Percentiles rank a stretch among this genome's conserved stretches.
These are phyloP conservation scores for Xylaria cubensis DNA, from an alignment of 495 filamentous ascomycete species.

Conservation along the genomic window DNA sequence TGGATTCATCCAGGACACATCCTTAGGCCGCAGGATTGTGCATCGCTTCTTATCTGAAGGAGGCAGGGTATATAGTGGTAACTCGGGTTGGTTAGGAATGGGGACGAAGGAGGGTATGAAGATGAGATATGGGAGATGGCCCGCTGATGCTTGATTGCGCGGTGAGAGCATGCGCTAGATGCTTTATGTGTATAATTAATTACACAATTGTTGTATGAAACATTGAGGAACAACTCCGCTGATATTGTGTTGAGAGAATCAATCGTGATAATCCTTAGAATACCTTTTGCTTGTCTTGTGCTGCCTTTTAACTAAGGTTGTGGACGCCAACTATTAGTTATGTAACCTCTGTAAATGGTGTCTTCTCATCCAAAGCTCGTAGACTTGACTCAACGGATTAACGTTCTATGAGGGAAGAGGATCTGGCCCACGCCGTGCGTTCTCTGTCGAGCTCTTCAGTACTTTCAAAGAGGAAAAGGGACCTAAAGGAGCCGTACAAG, in stretches of 20 bases:
- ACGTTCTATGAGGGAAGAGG: too few species aligned
- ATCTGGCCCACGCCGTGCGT: too few species aligned
- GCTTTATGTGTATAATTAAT: slow-evolving; percentile 12
- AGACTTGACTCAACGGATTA: too few species aligned
- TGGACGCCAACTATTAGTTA: too few species aligned
- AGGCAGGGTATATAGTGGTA: neutral
- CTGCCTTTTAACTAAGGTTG: too few species aligned
- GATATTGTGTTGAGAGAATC: neutral
- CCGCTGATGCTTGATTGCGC: neutral
- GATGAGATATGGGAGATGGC: slow-evolving; percentile 17
- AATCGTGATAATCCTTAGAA: neutral
- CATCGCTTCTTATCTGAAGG: neutral
- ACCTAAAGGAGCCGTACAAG: too few species aligned
- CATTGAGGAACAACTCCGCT: slow-evolving; percentile 14
- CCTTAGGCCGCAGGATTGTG: neutral
- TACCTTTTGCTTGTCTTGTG: too few species aligned
- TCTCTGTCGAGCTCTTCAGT: too few species aligned
- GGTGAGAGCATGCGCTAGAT: neutral
- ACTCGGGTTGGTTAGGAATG: neutral
- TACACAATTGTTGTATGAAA: neutral
- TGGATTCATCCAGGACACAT: neutral
- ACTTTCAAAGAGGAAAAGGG: too few species aligned
- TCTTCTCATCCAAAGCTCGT: too few species aligned
- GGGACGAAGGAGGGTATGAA: neutral
- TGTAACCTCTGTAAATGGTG: too few species aligned